Conservation (phyloP, 2,329 filamentous ascomycete species). For the Talaromyces sp. region DNA sequence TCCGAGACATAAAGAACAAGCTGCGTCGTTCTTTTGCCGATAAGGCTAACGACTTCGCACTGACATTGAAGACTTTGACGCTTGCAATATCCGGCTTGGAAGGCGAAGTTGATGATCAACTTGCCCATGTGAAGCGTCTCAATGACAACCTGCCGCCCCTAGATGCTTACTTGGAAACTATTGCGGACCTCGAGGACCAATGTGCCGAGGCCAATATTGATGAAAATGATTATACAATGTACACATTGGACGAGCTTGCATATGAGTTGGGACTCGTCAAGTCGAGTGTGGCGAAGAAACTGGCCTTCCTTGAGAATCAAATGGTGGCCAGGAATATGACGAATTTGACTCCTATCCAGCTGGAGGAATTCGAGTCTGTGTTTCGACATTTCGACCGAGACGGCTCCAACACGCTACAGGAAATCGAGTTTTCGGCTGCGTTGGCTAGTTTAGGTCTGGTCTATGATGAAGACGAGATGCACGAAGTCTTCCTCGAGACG, state of each 20-base stretch:
- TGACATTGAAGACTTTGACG: slow-evolving; percentile 91
- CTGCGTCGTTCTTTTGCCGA: slow-evolving; percentile 90
- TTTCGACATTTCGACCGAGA: slow-evolving; percentile 98
- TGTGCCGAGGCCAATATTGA: slow-evolving; percentile 97
- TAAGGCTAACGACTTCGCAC: slow-evolving; percentile 96
- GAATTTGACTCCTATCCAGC: slow-evolving; percentile 93
- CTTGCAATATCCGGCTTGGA: slow-evolving; percentile 94
- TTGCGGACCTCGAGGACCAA: slow-evolving; percentile 77
- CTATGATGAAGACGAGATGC: slow-evolving; percentile 97
- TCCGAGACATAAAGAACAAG: slow-evolving; percentile 96
- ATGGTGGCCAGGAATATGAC: slow-evolving; percentile 98
- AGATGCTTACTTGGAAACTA: slow-evolving; percentile 85
- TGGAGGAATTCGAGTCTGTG: slow-evolving; percentile 97
- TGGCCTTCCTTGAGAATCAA: slow-evolving; percentile 95
- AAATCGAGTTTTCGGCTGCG: slow-evolving; percentile 93
- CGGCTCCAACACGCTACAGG: slow-evolving; percentile 78
- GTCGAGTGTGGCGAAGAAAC: slow-evolving; percentile 89
- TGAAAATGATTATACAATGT: slow-evolving; percentile 99
- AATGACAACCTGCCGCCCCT: slow-evolving; percentile 80
- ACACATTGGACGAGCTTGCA: slow-evolving; percentile 91
- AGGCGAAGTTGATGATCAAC: slow-evolving; percentile 91
- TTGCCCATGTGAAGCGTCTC: slow-evolving; percentile 77
- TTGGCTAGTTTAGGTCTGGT: slow-evolving; percentile 91
- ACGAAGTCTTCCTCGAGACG: slow-evolving; percentile 86
- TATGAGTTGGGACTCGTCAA: slow-evolving; percentile 92